Evolutionary conservation across 1,284 basidiomycete genomes (phyloP).

Genomic region (Ustilago lituana): DNA sequence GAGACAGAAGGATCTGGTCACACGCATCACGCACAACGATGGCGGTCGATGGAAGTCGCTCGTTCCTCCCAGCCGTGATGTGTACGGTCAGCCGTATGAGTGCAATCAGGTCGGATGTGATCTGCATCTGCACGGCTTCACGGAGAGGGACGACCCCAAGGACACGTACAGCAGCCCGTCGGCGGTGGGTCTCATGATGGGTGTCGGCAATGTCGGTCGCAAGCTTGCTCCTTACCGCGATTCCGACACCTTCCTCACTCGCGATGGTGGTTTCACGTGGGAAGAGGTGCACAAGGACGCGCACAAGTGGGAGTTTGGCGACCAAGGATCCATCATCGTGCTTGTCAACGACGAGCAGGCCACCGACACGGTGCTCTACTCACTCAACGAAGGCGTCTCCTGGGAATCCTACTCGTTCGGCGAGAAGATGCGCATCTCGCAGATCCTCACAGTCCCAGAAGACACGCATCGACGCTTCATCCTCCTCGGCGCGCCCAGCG

Average conservation of each 20-base stretch:
- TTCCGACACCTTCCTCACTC: constrained; percentile 93
- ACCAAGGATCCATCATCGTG: constrained; percentile 90
- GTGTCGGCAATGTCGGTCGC: constrained; percentile 95
- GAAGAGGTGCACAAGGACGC: constrained; percentile 98
- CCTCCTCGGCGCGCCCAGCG: constrained; percentile 77
- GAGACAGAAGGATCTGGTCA: constrained; percentile 81
- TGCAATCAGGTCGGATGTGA: constrained; percentile 81
- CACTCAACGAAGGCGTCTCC: constrained; percentile 82
- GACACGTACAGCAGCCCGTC: constrained; percentile 92
- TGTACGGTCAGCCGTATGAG: constrained; percentile 77
- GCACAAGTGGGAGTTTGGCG: constrained; percentile 96
- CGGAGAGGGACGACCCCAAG: constrained; percentile 86
- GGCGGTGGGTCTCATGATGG: constrained; percentile 91
- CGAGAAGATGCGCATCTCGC: constrained; percentile 78
- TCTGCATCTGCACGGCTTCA: constrained; percentile 94
- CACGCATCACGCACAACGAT: constrained; percentile 94
- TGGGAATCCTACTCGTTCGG: constrained; percentile 92
- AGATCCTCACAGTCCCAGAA: constrained; percentile 86
- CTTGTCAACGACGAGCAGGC: constrained; percentile 94
- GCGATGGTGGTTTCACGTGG: constrained; percentile 97
- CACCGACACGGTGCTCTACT: constrained; percentile 87
- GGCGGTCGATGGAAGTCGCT: constrained; percentile 90
- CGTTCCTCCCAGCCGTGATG: constrained; percentile 79
- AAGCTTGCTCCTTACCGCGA: constrained; percentile 82
- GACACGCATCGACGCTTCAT: constrained; percentile 93